A percentile compares a stretch with the other conserved stretches of the same genome.
phyloP scores from a whole-genome alignment of 202 grass and related monocot species.

The Elaeis oleifera region DNA sequence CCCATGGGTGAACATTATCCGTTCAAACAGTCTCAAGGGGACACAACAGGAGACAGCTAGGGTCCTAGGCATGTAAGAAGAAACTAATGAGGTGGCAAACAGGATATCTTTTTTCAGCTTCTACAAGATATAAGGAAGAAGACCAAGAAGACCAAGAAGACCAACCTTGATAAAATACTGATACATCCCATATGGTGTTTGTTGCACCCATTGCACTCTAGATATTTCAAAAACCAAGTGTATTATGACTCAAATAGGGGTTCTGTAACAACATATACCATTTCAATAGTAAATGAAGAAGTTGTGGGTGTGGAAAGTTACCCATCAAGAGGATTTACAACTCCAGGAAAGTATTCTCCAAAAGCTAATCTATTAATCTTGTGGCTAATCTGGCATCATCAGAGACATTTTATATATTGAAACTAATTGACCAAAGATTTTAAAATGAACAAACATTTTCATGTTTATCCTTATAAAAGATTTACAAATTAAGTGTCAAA shows the following conservation, averaged over 20 bases:
- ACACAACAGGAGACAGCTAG: too few relatives aligned
- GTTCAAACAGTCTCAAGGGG: too few relatives aligned
- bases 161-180: constrained; percentile 96
- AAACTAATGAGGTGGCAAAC: too few relatives aligned
- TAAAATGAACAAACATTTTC: too few relatives aligned
- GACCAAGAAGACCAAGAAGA: constrained; percentile 16
- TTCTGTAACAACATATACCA: constrained; percentile 10
- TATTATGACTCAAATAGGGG: constrained; percentile 2
- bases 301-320: constrained; percentile 34
- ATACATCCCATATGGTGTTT: constrained; percentile 85
- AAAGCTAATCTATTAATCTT: constrained; percentile 86
- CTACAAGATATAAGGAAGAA: constrained; percentile 8
- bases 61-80: too few relatives aligned
- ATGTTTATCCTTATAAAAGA: background rate
- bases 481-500: constrained; percentile 4
- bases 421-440: too few relatives aligned
- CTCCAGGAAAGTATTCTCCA: constrained; percentile 85
- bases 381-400: constrained; percentile 71
- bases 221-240: constrained; percentile 21
- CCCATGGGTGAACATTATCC: too few relatives aligned
- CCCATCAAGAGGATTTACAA: constrained; percentile 86
- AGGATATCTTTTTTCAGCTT: constrained; percentile 3
- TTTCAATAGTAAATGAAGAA: background rate
- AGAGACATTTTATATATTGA: constrained; percentile 12
- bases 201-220: constrained; percentile 73